phyloP scores from a whole-genome alignment of 2,329 filamentous ascomycete genomes.

The Pseudogymnoascus sp. region DNA sequence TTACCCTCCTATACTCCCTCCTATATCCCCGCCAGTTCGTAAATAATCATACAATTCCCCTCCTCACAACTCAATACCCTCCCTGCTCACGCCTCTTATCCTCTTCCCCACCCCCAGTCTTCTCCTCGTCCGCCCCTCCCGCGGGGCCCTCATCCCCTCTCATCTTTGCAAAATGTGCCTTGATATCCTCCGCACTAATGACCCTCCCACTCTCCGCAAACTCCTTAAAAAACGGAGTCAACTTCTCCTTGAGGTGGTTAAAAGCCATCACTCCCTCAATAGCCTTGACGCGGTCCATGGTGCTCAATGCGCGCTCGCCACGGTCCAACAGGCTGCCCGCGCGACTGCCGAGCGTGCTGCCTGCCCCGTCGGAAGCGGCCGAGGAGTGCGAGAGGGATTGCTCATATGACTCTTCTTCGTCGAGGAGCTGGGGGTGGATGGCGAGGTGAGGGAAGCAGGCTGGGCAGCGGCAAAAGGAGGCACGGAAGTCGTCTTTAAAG shows the following conservation, averaged over 20 bases:
- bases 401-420: conserved; percentile 91
- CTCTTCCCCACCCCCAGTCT: conserved; percentile 21
- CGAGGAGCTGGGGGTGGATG: conserved; percentile 69
- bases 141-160: conserved; percentile 66
- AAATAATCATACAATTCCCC: neutral
- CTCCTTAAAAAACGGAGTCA: conserved; percentile 89
- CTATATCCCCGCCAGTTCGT: neutral
- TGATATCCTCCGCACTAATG: conserved; percentile 92
- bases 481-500: conserved; percentile 68
- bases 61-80: conserved; percentile 26
- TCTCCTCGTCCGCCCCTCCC: conserved; percentile 19
- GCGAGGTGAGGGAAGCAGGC: conserved; percentile 69
- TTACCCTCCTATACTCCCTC: neutral
- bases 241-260: conserved; percentile 87
- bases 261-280: conserved; percentile 98
- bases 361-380: conserved; percentile 42
- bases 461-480: conserved; percentile 71
- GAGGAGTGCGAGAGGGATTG: conserved; percentile 69
- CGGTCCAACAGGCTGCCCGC: conserved; percentile 73
- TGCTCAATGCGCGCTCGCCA: conserved; percentile 84
- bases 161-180: conserved; percentile 88
- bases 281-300: conserved; percentile 83
- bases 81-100: conserved; percentile 37
- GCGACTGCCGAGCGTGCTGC: conserved; percentile 54
- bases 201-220: conserved; percentile 86